These are phyloP conservation scores for Trichoderma arundinaceum DNA, from an alignment of 2,329 filamentous ascomycete species.

Conservation along the genomic window DNA sequence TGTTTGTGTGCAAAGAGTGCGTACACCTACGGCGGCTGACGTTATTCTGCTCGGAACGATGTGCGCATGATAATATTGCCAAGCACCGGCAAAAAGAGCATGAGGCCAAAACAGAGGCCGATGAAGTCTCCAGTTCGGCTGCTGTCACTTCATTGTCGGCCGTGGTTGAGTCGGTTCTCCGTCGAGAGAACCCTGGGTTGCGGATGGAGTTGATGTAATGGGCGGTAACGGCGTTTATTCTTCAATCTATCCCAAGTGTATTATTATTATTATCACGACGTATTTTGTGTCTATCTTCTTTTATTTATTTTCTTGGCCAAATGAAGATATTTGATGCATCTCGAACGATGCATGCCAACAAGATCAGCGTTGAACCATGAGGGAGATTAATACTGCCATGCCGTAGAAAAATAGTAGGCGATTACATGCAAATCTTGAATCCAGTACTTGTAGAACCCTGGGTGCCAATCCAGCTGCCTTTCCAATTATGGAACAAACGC, in stretches of 20 bases:
- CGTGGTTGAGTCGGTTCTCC: conserved; percentile 40
- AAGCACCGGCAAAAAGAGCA: conserved; percentile 47
- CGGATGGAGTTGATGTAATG: conserved; percentile 38
- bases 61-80: conserved; percentile 51
- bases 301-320: no score
- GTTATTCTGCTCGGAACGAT: conserved; percentile 51
- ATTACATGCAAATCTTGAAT: no score
- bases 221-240: background rate
- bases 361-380: no score
- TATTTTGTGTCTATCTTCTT: background rate
- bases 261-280: background rate
- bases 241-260: background rate
- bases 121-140: conserved; percentile 37
- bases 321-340: no score
- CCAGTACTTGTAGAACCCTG: no score
- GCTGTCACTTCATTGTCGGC: conserved; percentile 34
- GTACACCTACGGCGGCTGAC: conserved; percentile 46
- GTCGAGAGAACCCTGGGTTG: conserved; percentile 44
- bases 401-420: no score
- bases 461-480: no score
- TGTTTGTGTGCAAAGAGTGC: conserved; percentile 52
- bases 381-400: no score
- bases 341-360: no score
- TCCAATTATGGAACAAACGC: no score
- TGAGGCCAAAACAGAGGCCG: conserved; percentile 38